These are phyloP conservation scores for Linum trigynum DNA, from an alignment of 345 rosid species.

Conservation along the genomic window DNA sequence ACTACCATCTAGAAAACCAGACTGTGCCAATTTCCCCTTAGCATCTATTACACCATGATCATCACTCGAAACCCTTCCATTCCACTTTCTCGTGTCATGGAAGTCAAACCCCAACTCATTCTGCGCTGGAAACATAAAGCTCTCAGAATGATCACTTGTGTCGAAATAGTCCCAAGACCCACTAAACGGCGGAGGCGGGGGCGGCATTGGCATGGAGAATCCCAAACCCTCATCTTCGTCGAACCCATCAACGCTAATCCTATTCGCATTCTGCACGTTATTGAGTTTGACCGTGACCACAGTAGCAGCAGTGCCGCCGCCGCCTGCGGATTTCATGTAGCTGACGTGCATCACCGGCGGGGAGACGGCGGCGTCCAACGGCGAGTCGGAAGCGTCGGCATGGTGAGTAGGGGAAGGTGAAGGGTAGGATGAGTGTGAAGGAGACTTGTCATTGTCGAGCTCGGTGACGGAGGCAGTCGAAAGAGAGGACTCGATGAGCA, in stretches of 20 bases:
- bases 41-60: conserved; percentile 16
- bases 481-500: conserved; percentile 47
- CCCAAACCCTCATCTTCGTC: conserved; percentile 35
- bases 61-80: conserved; percentile 15
- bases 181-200: conserved; percentile 40
- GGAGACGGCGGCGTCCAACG: conserved; percentile 38
- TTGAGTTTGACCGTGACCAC: conserved; percentile 43
- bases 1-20: conserved; percentile 11
- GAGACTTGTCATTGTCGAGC: conserved; percentile 47
- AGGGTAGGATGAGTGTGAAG: conserved; percentile 66
- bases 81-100: conserved; percentile 36
- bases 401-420: conserved; percentile 56
- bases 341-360: conserved; percentile 33
- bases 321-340: conserved; percentile 38
- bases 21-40: conserved; percentile 18
- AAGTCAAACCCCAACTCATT: conserved; percentile 31
- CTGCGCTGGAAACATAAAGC: conserved; percentile 47
- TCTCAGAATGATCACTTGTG: conserved; percentile 49
- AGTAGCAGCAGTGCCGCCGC: background rate
- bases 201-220: conserved; percentile 35
- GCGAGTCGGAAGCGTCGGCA: conserved; percentile 51
- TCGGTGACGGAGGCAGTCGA: conserved; percentile 60
- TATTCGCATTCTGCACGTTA: conserved; percentile 22
- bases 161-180: conserved; percentile 82
- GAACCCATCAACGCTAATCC: conserved; percentile 16